Evolutionary conservation across 2,329 filamentous ascomycete species (phyloP).

Genomic region (Chrysoporthe austroafricana): DNA sequence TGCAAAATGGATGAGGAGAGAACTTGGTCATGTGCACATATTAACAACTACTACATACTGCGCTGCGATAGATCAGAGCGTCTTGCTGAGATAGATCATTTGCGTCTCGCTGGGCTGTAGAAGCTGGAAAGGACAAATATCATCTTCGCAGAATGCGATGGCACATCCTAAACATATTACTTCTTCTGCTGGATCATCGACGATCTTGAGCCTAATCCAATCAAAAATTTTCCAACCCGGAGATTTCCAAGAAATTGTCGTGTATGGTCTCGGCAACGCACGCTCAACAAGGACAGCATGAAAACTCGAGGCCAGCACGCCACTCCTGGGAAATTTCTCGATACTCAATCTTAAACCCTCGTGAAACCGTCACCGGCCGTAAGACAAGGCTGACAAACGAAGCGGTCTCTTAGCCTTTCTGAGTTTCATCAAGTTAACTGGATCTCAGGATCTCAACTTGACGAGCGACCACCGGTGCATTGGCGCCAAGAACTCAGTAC

Average conservation of each 20-base stretch:
- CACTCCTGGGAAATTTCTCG: background rate
- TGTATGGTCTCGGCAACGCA: no score
- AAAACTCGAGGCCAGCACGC: no score
- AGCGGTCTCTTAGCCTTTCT: background rate
- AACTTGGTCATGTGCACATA: background rate
- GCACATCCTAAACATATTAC: background rate
- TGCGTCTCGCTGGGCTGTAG: background rate
- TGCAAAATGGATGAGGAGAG: background rate
- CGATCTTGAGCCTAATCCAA: no score
- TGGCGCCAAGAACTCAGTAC: no score
- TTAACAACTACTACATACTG: background rate
- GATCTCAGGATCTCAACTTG: no score
- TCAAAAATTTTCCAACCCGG: no score
- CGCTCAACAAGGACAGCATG: no score
- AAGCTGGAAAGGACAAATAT: background rate
- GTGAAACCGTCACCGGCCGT: background rate
- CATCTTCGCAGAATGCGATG: background rate
- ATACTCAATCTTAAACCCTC: no score
- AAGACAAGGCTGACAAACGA: no score
- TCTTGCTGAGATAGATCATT: background rate
- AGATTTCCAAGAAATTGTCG: no score
- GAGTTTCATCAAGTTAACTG: background rate
- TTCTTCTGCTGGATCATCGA: background rate
- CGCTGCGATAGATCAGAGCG: background rate
- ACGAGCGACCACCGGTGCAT: no score